Conservation (phyloP, 1,284 basidiomycete genomes). For the Melanopsichium pennsylvanicum region DNA sequence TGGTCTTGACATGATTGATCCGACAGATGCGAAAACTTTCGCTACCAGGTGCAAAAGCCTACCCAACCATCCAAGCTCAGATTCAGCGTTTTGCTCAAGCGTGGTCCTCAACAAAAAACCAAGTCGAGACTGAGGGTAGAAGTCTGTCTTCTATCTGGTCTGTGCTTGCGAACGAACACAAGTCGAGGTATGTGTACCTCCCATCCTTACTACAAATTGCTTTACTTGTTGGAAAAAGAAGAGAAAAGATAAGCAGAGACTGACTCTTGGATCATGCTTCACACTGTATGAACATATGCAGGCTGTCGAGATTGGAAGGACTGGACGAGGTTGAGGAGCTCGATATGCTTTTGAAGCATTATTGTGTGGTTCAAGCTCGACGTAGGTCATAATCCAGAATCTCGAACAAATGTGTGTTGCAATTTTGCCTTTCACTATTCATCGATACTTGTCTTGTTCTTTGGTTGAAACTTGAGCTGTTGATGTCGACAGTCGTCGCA, state of each 20-base stretch:
- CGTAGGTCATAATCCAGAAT: not conserved
- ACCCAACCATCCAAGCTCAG: constrained; percentile 46
- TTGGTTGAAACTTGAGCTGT: too few relatives aligned
- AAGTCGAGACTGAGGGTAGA: constrained; percentile 6
- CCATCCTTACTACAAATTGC: too few relatives aligned
- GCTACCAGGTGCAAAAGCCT: constrained; percentile 56
- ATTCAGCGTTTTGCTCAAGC: constrained; percentile 33
- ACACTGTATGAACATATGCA: too few relatives aligned
- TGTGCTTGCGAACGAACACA: constrained; percentile 23
- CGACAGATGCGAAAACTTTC: constrained; percentile 45
- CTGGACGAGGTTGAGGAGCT: constrained; percentile 65
- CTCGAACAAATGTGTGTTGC: not conserved
- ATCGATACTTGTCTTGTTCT: too few relatives aligned
- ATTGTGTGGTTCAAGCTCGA: constrained; percentile 43
- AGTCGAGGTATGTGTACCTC: constrained; percentile 43
- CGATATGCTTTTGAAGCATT: constrained; percentile 63
- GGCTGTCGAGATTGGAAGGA: constrained; percentile 55
- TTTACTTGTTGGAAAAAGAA: too few relatives aligned
- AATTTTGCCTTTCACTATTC: too few relatives aligned
- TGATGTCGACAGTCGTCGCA: too few relatives aligned
- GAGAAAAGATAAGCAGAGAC: too few relatives aligned
- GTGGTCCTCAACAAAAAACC: constrained; percentile 2
- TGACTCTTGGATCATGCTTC: too few relatives aligned
- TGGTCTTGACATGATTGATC: not conserved
- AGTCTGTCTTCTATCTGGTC: constrained; percentile 49